Conservation (phyloP, 768 basidiomycete species). For the Leccinum boreale region DNA sequence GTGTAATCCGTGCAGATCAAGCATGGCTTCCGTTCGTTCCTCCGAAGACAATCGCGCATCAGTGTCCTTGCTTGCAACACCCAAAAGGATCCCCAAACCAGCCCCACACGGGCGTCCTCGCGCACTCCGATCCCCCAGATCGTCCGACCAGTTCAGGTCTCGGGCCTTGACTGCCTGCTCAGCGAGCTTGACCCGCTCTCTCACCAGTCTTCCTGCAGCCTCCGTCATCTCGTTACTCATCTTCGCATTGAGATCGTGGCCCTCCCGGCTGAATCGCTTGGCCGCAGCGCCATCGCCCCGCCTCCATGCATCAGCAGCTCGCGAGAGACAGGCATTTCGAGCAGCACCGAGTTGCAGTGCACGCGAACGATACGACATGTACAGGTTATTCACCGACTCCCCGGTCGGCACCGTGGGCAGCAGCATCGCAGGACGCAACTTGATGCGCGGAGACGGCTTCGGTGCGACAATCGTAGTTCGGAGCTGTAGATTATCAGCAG, state of each 20-base stretch:
- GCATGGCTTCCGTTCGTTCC: constrained; percentile 82
- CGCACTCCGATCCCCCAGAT: constrained; percentile 70
- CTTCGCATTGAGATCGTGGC: constrained; percentile 88
- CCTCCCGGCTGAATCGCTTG: constrained; percentile 91
- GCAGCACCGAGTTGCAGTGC: constrained; percentile 92
- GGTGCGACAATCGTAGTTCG: constrained; percentile 73
- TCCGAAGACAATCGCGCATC: constrained; percentile 65
- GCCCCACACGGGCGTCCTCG: constrained; percentile 76
- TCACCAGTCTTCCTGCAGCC: constrained; percentile 82
- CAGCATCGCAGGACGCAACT: constrained; percentile 75
- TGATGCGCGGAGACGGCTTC: constrained; percentile 79
- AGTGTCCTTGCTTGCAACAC: constrained; percentile 64
- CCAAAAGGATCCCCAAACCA: constrained; percentile 82
- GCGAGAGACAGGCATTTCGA: constrained; percentile 88
- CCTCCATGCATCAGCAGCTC: constrained; percentile 95
- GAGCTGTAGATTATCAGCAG: constrained; percentile 61
- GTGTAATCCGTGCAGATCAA: constrained; percentile 94
- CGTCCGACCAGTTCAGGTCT: constrained; percentile 78
- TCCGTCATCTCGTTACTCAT: constrained; percentile 84
- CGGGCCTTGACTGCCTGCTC: constrained; percentile 73
- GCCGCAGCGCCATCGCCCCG: constrained; percentile 94
- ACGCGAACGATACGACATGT: constrained; percentile 84
- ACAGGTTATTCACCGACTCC: constrained; percentile 70
- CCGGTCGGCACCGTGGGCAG: constrained; percentile 90
- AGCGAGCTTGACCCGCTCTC: constrained; percentile 72